Base-by-base conservation (phyloP, 352 stramenopile genomes). In the Phytophthora agathidicida region DNA sequence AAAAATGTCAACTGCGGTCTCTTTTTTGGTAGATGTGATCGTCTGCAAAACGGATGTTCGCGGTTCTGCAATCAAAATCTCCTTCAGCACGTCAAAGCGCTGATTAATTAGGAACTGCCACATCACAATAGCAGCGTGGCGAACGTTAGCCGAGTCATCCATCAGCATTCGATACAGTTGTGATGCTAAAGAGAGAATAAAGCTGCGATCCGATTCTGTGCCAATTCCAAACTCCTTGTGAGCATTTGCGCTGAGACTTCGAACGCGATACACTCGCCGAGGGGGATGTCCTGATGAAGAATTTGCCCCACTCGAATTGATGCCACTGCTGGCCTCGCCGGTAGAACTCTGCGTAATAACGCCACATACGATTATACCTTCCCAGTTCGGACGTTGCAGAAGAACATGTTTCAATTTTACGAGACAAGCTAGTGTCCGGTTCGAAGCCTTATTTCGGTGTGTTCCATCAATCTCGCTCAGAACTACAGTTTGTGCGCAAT, bases 41-140 rank as follows among this genome's bases (percentile, higher is more conserved):
- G 83, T 89, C 41, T 87, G 75, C 3, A 94, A 56, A 5, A 92
- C 52, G 10, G 78, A 86, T 6, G 71, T 56, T 7, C 86, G 86
- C 2, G 80, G 72, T 37, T 94, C 84, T 11, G 88, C 76, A 32
- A 94, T 88, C 24, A 94, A 44, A 9, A 94, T 44, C 24, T 94
- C 84, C 31, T 90, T 91, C 16, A 94, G 35, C 9, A 91, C 74
- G 8, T 76, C 71, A 65, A 86, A 80, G 4, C 82, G 76, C 24
- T 88, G 84, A 54, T 89, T 73, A 26, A 94, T 75, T 11, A 94
- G 26, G 51, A 87, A 88, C 54, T 94, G 80, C 84, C 82, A 92
- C 14, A 85, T 44, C 11, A 68, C 27, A 36, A 89, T 90, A 14
- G 82, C 68, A 3, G 68, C 33, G 22, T 86, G 64, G 0, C 75